Evolutionary conservation across 768 basidiomycete species (phyloP).

Genomic region (Xerocomellus amylosporus): DNA sequence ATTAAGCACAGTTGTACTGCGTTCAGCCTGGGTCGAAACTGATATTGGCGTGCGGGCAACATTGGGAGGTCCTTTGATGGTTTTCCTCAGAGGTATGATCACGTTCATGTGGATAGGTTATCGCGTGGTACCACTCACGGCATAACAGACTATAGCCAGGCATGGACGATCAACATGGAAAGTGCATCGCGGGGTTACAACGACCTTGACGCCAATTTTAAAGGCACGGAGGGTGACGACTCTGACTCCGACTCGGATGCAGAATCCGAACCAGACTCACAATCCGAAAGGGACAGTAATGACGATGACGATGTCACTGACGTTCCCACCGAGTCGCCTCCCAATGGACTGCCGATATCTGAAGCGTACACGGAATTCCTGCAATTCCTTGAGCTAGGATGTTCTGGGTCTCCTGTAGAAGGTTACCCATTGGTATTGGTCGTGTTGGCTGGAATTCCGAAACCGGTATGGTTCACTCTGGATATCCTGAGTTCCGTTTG

Average conservation of each 20-base stretch:
- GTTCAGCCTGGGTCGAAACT: constrained; percentile 69
- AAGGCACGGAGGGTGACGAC: constrained; percentile 27
- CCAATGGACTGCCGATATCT: constrained; percentile 22
- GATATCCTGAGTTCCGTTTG: neutral
- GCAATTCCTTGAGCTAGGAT: constrained; percentile 73
- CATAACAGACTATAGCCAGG: constrained; percentile 55
- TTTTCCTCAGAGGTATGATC: constrained; percentile 63
- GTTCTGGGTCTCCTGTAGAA: constrained; percentile 71
- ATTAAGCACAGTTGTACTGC: constrained; percentile 57
- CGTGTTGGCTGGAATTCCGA: constrained; percentile 77
- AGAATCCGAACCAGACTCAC: constrained; percentile 18
- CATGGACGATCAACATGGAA: constrained; percentile 48
- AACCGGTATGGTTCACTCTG: constrained; percentile 43
- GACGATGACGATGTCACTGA: constrained; percentile 37
- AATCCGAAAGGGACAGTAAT: constrained; percentile 26
- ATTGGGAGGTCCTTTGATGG: constrained; percentile 71
- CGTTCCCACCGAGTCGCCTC: neutral
- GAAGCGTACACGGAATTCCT: constrained; percentile 70
- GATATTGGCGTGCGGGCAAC: constrained; percentile 63
- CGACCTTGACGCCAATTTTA: constrained; percentile 29
- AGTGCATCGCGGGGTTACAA: constrained; percentile 12
- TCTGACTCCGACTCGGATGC: constrained; percentile 34
- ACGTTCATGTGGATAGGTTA: neutral
- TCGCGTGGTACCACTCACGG: neutral
- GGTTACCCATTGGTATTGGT: constrained; percentile 84